Evolutionary conservation across 2,329 filamentous ascomycete genomes (phyloP).

Genomic region (Trichoderma cornu-damae): DNA sequence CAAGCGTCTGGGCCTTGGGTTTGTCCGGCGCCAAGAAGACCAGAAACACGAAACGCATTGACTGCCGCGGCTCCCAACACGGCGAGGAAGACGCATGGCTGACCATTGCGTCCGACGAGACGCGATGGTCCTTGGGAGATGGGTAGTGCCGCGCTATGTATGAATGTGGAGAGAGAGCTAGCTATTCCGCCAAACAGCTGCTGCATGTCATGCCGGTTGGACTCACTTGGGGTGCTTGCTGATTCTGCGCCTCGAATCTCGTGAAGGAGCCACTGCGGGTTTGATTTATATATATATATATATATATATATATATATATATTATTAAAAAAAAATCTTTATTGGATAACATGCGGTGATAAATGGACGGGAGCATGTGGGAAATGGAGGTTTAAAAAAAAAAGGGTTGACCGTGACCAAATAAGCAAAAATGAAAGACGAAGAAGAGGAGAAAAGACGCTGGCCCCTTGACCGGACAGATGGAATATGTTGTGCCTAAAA

Average conservation of each 20-base stretch:
- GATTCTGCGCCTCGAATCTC: neutral
- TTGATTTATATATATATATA: too few relatives aligned
- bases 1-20: neutral
- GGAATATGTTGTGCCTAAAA: too few relatives aligned
- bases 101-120: neutral
- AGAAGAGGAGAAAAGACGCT: too few relatives aligned
- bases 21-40: neutral
- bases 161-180: conserved; percentile 12
- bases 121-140: neutral
- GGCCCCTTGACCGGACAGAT: too few relatives aligned
- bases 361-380: neutral
- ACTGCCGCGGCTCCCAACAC: neutral
- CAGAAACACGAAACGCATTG: neutral
- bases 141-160: conserved; percentile 14
- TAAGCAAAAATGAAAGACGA: too few relatives aligned
- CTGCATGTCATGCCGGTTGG: conserved; percentile 14
- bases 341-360: neutral
- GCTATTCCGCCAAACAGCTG: neutral
- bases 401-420: too few relatives aligned
- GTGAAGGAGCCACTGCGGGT: too few relatives aligned
- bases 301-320: too few relatives aligned
- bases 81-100: neutral
- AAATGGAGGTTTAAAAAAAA: too few relatives aligned
- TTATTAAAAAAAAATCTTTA: too few relatives aligned
- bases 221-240: conserved; percentile 6